Evolutionary conservation across 2,329 filamentous ascomycete genomes (phyloP).

Genomic region (Clathrospora elynae): DNA sequence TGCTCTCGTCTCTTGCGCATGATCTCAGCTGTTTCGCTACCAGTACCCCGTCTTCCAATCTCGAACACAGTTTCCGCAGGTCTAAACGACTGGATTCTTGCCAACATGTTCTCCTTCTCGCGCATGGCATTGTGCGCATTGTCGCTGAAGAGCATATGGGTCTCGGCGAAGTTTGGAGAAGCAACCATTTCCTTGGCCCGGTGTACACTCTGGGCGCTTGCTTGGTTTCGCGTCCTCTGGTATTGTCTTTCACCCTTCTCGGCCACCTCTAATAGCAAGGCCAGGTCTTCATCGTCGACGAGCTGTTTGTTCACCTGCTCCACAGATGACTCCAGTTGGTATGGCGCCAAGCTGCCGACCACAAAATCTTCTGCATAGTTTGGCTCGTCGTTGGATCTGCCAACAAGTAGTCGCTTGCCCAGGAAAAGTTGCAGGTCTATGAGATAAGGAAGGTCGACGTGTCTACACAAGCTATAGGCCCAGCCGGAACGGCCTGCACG

Average conservation of each 20-base stretch:
- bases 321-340: constrained; percentile 72
- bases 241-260: constrained; percentile 93
- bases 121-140: constrained; percentile 65
- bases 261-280: constrained; percentile 72
- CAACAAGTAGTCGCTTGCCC: constrained; percentile 79
- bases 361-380: constrained; percentile 85
- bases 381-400: constrained; percentile 63
- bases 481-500: constrained; percentile 91
- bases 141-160: constrained; percentile 76
- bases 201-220: constrained; percentile 88
- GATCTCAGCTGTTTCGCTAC: constrained; percentile 70
- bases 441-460: constrained; percentile 87
- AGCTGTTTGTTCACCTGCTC: constrained; percentile 86
- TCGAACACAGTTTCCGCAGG: constrained; percentile 97
- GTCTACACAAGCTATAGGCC: constrained; percentile 90
- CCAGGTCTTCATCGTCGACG: constrained; percentile 74
- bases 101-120: constrained; percentile 83
- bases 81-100: constrained; percentile 83
- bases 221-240: constrained; percentile 84
- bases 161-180: constrained; percentile 71
- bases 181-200: constrained; percentile 77
- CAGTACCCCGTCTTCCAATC: constrained; percentile 72
- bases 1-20: constrained; percentile 74
- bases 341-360: constrained; percentile 75
- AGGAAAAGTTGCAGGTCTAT: constrained; percentile 94